A percentile compares a stretch with the other conserved stretches of the same genome.
Conservation (phyloP, 371 early-diverging fungal genomes). For the Mucor circinelloides region DNA sequence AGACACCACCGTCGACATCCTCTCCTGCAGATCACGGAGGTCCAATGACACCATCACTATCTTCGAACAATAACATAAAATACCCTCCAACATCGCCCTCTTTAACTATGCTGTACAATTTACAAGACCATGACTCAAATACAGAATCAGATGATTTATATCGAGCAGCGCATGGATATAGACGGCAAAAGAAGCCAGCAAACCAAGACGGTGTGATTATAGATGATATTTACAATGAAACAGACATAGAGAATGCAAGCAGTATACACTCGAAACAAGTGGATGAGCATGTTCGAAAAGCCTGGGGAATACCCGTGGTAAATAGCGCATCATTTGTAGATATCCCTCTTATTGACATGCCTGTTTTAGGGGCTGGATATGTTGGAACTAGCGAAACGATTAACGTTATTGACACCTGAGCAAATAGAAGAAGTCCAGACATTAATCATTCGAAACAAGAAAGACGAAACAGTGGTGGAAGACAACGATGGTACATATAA, state of each 20-base stretch:
- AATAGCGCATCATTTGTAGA: neutral
- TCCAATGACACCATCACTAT: conserved; percentile 19
- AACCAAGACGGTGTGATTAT: conserved; percentile 12
- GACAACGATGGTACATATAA: conserved; percentile 31
- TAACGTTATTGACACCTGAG: conserved; percentile 27
- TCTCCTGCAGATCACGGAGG: conserved; percentile 19
- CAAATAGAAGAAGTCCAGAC: conserved; percentile 33
- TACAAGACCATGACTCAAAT: neutral
- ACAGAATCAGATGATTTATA: conserved; percentile 8
- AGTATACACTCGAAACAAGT: conserved; percentile 35
- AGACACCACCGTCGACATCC: conserved; percentile 11
- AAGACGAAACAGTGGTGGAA: conserved; percentile 25
- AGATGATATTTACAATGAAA: conserved; percentile 41
- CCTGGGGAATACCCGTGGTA: conserved; percentile 52
- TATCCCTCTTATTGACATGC: neutral
- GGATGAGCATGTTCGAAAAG: conserved; percentile 26
- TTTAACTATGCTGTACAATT: neutral
- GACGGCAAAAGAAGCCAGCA: neutral
- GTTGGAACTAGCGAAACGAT: conserved; percentile 38
- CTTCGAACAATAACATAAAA: neutral
- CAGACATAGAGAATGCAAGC: conserved; percentile 35
- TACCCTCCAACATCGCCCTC: conserved; percentile 22
- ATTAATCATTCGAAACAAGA: conserved; percentile 29
- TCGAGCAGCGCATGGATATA: conserved; percentile 6
- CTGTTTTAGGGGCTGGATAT: conserved; percentile 38